Percentiles rank a stretch among this genome's conserved stretches.
Conservation (phyloP, 257 asterid genomes). For the Mitragyna speciosa region DNA sequence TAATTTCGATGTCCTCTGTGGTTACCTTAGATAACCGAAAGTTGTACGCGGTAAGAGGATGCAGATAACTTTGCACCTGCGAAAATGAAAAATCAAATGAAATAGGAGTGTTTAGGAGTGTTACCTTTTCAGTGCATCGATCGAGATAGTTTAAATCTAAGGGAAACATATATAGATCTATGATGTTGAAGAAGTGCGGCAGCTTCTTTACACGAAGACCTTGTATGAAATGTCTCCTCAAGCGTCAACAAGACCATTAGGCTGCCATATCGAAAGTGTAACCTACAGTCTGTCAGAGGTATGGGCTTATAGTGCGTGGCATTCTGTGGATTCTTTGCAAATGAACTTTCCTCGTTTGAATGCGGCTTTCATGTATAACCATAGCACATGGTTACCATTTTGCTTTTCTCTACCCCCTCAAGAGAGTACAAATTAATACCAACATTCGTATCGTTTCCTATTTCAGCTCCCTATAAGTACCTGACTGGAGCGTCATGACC, state of each 20-base stretch:
- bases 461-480: background rate
- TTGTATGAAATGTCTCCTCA: conserved; percentile 8
- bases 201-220: conserved; percentile 21
- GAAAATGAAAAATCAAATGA: background rate
- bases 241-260: conserved; percentile 16
- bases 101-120: background rate
- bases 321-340: background rate
- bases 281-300: conserved; percentile 22
- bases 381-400: background rate
- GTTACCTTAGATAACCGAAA: background rate
- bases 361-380: background rate
- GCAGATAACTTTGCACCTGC: background rate
- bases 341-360: background rate
- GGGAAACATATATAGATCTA: background rate
- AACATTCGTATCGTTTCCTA: background rate
- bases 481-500: background rate
- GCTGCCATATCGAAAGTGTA: conserved; percentile 7
- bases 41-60: background rate
- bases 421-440: background rate
- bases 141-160: background rate
- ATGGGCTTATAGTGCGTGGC: background rate
- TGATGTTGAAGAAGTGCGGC: conserved; percentile 5
- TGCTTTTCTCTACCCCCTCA: background rate
- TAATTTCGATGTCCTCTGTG: background rate
- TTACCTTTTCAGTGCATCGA: no score